Evolutionary conservation across 345 rosid species (phyloP), one percentile per base, ranked within the genome.

Genomic region (Cardamine chenopodiifolia): DNA sequence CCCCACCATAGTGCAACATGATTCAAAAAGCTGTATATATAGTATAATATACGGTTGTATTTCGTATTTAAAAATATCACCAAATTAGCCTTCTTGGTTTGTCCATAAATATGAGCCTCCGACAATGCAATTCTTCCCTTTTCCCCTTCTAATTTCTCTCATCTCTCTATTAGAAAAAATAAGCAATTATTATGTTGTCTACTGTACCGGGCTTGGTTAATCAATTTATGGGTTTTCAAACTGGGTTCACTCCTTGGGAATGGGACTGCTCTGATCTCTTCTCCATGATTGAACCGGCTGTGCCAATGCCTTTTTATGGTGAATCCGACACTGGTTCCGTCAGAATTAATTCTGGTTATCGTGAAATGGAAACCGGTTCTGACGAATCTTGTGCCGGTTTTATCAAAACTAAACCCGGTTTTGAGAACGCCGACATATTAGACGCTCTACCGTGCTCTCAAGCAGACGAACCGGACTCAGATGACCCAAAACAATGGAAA

Each of bases 121-220:
- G 22, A 81, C 70, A 66, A 83, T 76, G 87, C 97, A 82, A 63
- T 85, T 89, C 93, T 89, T 90, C 96, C 97, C 96, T 93, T 83
- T 89, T 90, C 82, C 84, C 75, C 89, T 89, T 81, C 88, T 85
- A 75, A 53, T 85, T 69, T 78, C 39, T 68, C 78, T 78, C 78
- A 72, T 57, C 81, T 79, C 13, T 78, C 75, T 80, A 62, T 53
- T 70, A 19, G 29, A 18, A 67, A 52, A 71, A 22, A 47, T 65
- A 44, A 65, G 67, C 66, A 40, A 74, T 71, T 79, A 89, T 87
- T 78, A 90, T 87, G 96, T 20, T 80, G 82, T 85, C 89, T 56
- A 28, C 92, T 74, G 60, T 79, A 63, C 87, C 79, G 42, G 62
- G 81, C 59, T 37, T 66, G 69, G 85, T 70, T 61, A 80, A 73